Conservation (phyloP, 352 stramenopile species). For the Peronosclerospora sorghi region DNA sequence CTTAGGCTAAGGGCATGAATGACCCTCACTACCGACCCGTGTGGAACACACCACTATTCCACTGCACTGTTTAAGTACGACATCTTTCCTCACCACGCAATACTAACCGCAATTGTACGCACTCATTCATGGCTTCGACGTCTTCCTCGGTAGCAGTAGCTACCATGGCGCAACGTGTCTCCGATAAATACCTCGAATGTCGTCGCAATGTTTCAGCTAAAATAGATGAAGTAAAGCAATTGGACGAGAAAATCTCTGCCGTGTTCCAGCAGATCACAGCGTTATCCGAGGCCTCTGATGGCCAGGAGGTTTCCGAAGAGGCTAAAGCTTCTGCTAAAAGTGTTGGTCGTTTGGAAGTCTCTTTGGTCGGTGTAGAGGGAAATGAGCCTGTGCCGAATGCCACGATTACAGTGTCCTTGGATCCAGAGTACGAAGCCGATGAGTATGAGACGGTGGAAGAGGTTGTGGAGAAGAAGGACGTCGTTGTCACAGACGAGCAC, state of each 20-base stretch:
- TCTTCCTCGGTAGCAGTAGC: conserved; percentile 38
- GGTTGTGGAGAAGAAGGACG: conserved; percentile 42
- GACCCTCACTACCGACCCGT: background rate
- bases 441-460: conserved; percentile 46
- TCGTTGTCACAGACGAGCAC: conserved; percentile 36
- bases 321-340: conserved; percentile 39
- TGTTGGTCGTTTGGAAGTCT: conserved; percentile 58
- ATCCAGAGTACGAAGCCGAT: conserved; percentile 67
- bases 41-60: conserved; percentile 1
- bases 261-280: conserved; percentile 62
- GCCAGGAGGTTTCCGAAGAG: conserved; percentile 17
- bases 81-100: conserved; percentile 17
- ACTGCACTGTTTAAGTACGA: no score
- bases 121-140: conserved; percentile 32
- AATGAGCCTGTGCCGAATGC: conserved; percentile 38
- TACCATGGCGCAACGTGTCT: conserved; percentile 65
- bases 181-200: conserved; percentile 74
- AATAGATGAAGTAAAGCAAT: conserved; percentile 62
- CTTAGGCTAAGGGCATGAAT: no score
- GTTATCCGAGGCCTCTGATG: conserved; percentile 29
- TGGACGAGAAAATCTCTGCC: conserved; percentile 62
- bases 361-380: conserved; percentile 44
- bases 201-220: conserved; percentile 68
- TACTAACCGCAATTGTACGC: background rate
- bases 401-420: conserved; percentile 54